These are phyloP conservation scores for Metschnikowia orientalis DNA, from an alignment of 805 yeast genomes.

Conservation along the genomic window DNA sequence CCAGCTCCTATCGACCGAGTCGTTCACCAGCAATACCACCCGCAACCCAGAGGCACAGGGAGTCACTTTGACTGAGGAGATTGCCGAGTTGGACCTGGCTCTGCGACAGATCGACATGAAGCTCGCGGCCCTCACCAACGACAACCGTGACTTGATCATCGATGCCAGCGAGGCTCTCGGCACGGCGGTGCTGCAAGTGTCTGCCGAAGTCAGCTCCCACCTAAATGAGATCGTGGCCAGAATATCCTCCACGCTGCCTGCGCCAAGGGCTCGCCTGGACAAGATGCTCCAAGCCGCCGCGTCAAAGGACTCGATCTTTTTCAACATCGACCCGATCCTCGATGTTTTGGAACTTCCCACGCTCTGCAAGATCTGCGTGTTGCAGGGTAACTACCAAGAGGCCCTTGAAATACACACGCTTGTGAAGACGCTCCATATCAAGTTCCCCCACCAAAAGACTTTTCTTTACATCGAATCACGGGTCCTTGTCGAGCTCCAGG, in stretches of 20 bases:
- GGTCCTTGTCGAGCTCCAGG: conserved; percentile 51
- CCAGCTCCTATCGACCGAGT: conserved; percentile 42
- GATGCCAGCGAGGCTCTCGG: conserved; percentile 34
- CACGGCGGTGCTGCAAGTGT: conserved; percentile 10
- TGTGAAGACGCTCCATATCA: conserved; percentile 59
- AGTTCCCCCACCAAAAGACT: conserved; percentile 60
- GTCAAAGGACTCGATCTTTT: conserved; percentile 40
- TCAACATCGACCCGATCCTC: conserved; percentile 64
- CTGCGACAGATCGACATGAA: conserved; percentile 45
- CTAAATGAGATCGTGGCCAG: conserved; percentile 14
- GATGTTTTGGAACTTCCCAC: conserved; percentile 84
- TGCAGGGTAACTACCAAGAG: conserved; percentile 82
- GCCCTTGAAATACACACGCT: conserved; percentile 80
- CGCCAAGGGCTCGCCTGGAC: conserved; percentile 12
- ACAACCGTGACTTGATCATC: conserved; percentile 44
- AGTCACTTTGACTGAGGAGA: conserved; percentile 55
- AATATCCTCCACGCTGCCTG: conserved; percentile 3
- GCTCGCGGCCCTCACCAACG: conserved; percentile 38
- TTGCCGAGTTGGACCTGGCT: conserved; percentile 66
- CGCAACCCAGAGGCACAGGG: conserved; percentile 7
- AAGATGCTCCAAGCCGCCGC: conserved; percentile 21
- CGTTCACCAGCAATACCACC: conserved; percentile 36
- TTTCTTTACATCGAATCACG: conserved; percentile 48
- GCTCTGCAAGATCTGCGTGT: conserved; percentile 74
- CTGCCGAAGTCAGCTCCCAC: conserved; percentile 12